Evolutionary conservation across 2,329 filamentous ascomycete species (phyloP).

Genomic region (Trichoderma sp.): DNA sequence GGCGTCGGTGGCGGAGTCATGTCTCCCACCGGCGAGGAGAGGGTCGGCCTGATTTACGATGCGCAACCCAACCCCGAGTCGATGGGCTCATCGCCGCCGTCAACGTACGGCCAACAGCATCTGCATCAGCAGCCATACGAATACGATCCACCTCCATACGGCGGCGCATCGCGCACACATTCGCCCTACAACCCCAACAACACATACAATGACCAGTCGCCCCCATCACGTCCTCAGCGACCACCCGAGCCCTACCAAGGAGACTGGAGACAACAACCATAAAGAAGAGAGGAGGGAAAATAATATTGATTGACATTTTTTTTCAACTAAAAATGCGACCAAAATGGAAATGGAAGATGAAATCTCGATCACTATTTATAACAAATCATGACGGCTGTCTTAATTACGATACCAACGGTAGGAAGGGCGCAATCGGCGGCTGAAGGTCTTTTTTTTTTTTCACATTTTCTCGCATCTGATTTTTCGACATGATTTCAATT

Average conservation of each 20-base stretch:
- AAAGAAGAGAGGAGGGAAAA: not conserved
- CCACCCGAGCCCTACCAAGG: slow-evolving; percentile 6
- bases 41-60: slow-evolving; percentile 46
- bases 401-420: slow-evolving; percentile 25
- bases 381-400: slow-evolving; percentile 21
- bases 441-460: slow-evolving; percentile 6
- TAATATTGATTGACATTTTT: not conserved
- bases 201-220: slow-evolving; percentile 9
- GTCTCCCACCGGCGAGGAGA: slow-evolving; percentile 40
- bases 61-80: slow-evolving; percentile 36
- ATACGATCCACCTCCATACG: slow-evolving; percentile 15
- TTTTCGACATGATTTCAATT: not conserved
- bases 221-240: slow-evolving; percentile 8
- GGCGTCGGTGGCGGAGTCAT: slow-evolving; percentile 25
- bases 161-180: not conserved
- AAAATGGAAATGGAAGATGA: not conserved
- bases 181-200: not conserved
- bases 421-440: slow-evolving; percentile 17
- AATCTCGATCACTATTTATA: slow-evolving; percentile 18
- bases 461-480: not conserved
- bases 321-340: not conserved
- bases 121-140: slow-evolving; percentile 1
- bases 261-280: slow-evolving; percentile 2
- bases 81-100: slow-evolving; percentile 20
- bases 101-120: slow-evolving; percentile 7